These are phyloP conservation scores for Dichotomopilus funicola DNA, from an alignment of 2,329 filamentous ascomycete genomes.

Conservation along the genomic window DNA sequence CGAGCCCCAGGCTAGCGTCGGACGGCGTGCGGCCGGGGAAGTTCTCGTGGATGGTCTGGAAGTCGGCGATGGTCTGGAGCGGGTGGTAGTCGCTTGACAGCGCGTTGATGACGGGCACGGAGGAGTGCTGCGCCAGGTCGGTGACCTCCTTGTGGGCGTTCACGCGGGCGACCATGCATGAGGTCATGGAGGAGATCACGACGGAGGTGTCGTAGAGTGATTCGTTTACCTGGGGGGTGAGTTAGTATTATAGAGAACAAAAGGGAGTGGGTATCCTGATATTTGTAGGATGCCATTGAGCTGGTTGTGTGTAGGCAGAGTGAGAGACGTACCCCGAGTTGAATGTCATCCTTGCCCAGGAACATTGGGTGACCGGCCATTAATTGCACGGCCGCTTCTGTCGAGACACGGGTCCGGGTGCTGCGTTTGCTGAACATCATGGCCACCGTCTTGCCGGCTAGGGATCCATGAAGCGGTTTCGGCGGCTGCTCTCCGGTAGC, in stretches of 20 bases:
- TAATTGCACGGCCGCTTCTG: conserved; percentile 80
- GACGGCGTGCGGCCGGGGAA: conserved; percentile 47
- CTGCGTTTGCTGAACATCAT: conserved; percentile 97
- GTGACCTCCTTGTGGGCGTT: conserved; percentile 70
- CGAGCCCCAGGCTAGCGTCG: conserved; percentile 53
- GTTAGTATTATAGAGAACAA: not conserved
- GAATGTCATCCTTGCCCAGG: conserved; percentile 89
- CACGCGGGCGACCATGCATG: conserved; percentile 74
- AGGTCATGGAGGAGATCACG: conserved; percentile 91
- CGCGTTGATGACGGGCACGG: conserved; percentile 78
- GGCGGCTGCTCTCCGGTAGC: conserved; percentile 47
- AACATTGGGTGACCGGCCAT: conserved; percentile 96
- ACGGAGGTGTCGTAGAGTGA: conserved; percentile 86
- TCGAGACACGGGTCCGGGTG: conserved; percentile 88
- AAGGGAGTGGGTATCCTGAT: not conserved
- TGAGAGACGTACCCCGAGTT: conserved; percentile 64
- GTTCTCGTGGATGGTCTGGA: conserved; percentile 78
- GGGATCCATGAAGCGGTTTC: conserved; percentile 49
- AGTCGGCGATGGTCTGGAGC: conserved; percentile 89
- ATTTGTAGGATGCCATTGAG: not conserved
- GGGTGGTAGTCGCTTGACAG: conserved; percentile 90
- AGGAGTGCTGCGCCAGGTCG: conserved; percentile 62
- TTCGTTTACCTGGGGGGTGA: conserved; percentile 65
- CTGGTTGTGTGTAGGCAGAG: conserved; percentile 15
- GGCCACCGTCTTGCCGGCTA: conserved; percentile 76